phyloP scores from a whole-genome alignment of 495 filamentous ascomycete genomes.

The Trichoderma asperelloides region DNA sequence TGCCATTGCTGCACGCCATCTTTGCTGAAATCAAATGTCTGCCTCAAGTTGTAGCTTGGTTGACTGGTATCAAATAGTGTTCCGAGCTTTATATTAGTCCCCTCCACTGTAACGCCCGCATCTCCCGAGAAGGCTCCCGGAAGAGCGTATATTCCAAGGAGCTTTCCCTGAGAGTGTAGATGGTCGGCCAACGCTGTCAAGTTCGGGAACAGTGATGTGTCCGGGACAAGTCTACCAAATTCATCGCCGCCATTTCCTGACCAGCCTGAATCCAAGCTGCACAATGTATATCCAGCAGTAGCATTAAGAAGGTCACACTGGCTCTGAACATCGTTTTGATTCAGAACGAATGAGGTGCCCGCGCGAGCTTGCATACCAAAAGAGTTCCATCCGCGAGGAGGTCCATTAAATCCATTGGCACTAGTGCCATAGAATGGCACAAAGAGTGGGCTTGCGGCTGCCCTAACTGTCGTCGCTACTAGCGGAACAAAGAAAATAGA shows the following conservation, averaged over 20 bases:
- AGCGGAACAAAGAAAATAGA: neutral
- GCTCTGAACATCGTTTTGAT: neutral
- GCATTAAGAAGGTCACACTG: neutral
- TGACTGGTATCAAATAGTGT: neutral
- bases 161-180: neutral
- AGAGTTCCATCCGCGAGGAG: neutral
- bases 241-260: neutral
- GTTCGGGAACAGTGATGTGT: neutral
- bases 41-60: neutral
- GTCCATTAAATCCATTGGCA: neutral
- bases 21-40: neutral
- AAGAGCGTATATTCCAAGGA: neutral
- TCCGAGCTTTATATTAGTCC: neutral
- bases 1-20: slow-evolving; percentile 1
- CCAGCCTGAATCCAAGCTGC: slow-evolving; percentile 1
- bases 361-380: neutral
- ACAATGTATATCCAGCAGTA: neutral
- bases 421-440: neutral
- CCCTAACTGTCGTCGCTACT: neutral
- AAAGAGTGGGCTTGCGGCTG: neutral
- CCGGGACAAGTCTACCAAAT: neutral
- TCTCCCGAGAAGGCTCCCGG: neutral
- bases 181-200: neutral
- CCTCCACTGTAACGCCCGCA: neutral
- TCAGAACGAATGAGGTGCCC: neutral